phyloP scores from a whole-genome alignment of 2,329 filamentous ascomycete genomes.

The Alternaria gaisen region DNA sequence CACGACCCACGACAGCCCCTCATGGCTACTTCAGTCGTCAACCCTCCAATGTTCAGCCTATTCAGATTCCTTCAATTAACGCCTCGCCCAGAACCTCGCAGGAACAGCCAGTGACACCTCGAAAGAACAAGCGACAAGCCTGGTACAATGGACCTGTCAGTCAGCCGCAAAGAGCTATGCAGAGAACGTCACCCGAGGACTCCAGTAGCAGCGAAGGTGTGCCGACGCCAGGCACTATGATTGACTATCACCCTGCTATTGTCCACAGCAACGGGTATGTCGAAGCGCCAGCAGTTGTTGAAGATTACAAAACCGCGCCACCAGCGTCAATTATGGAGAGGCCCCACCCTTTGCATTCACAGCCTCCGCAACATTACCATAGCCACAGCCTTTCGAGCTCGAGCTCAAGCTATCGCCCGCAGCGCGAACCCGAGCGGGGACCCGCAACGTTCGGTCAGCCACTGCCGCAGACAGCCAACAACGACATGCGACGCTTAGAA shows the following conservation, averaged over 20 bases:
- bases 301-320: conserved; percentile 51
- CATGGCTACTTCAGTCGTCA: conserved; percentile 47
- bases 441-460: conserved; percentile 44
- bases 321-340: conserved; percentile 48
- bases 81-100: conserved; percentile 49
- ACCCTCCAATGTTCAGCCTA: conserved; percentile 28
- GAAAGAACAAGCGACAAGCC: conserved; percentile 71
- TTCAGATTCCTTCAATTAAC: conserved; percentile 44
- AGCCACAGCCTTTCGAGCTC: conserved; percentile 40
- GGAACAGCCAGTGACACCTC: conserved; percentile 59
- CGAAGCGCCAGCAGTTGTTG: conserved; percentile 54
- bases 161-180: conserved; percentile 41
- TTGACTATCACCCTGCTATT: conserved; percentile 63
- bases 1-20: conserved; percentile 50
- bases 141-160: conserved; percentile 72
- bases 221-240: conserved; percentile 61
- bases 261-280: conserved; percentile 60
- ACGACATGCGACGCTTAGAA: conserved; percentile 66
- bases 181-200: conserved; percentile 64
- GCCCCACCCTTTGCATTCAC: conserved; percentile 44
- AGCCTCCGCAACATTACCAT: conserved; percentile 41
- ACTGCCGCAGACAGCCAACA: conserved; percentile 47
- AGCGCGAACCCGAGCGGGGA: conserved; percentile 42
- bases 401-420: conserved; percentile 40
- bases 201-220: conserved; percentile 65